Percentiles rank a stretch among this genome's conserved stretches.
phyloP scores from a whole-genome alignment of 2,329 filamentous ascomycete species.

The Blastomyces parvus region DNA sequence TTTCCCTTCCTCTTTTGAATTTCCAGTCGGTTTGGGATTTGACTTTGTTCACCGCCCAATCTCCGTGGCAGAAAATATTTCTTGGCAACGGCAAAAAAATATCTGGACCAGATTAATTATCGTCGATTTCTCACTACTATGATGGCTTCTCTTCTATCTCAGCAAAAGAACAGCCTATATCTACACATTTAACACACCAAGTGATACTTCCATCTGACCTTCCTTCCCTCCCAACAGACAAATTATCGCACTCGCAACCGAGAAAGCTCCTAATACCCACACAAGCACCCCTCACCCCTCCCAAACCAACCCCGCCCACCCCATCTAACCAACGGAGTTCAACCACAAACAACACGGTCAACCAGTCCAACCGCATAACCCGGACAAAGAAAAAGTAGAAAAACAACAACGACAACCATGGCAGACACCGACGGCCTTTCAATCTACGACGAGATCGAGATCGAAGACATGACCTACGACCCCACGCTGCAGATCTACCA shows the following conservation, averaged over 20 bases:
- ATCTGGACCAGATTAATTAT: not conserved
- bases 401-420: conserved; percentile 44
- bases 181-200: not conserved
- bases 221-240: not conserved
- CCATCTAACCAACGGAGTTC: not conserved
- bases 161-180: not conserved
- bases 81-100: not conserved
- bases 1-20: not conserved
- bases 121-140: not conserved
- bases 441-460: conserved; percentile 96
- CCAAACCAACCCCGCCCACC: not conserved
- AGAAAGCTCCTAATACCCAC: not conserved
- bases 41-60: not conserved
- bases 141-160: not conserved
- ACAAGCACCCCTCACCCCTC: not conserved
- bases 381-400: too few species aligned
- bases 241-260: not conserved
- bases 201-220: too few species aligned
- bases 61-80: not conserved
- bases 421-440: conserved; percentile 54
- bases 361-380: not conserved
- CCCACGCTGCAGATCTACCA: conserved; percentile 75
- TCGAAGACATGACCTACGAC: conserved; percentile 96
- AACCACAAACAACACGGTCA: not conserved
- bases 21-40: not conserved